Evolutionary conservation across 805 yeast genomes (phyloP).

Genomic region (Danielia oregonensis): DNA sequence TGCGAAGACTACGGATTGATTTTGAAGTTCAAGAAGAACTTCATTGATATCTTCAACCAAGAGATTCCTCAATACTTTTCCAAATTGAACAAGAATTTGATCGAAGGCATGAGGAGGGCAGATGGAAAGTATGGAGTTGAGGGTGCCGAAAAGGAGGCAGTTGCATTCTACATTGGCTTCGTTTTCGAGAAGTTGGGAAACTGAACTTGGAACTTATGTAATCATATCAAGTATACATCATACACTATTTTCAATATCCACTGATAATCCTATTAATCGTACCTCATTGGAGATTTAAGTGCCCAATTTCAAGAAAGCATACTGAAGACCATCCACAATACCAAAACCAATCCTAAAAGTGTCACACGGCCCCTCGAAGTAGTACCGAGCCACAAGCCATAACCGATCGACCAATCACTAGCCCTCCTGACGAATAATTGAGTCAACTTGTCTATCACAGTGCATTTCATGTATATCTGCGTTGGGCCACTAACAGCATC

Average conservation of each 20-base stretch:
- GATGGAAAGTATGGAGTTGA: conserved; percentile 85
- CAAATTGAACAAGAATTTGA: conserved; percentile 54
- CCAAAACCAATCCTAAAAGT: conserved; percentile 15
- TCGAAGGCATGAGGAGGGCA: conserved; percentile 65
- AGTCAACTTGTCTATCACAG: conserved; percentile 26
- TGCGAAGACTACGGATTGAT: conserved; percentile 82
- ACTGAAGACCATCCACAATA: conserved; percentile 8
- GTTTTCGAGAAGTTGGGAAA: conserved; percentile 63
- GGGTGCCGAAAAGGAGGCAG: conserved; percentile 86
- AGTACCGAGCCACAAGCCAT: conserved; percentile 31
- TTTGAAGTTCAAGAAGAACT: conserved; percentile 68
- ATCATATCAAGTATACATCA: too few species aligned
- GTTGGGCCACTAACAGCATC: conserved; percentile 38
- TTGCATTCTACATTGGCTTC: conserved; percentile 82
- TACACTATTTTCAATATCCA: too few species aligned
- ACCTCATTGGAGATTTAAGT: too few species aligned
- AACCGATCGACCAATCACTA: conserved; percentile 31
- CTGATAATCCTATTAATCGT: too few species aligned
- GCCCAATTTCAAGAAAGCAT: too few species aligned
- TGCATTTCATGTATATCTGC: conserved; percentile 33
- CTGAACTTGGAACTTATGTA: too few species aligned
- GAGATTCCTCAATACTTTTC: conserved; percentile 68
- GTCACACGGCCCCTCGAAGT: conserved; percentile 32
- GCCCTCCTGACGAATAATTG: conserved; percentile 23
- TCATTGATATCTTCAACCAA: conserved; percentile 75